Conservation (phyloP, 148 eudicot species). For the Heliamphora exappendiculata region DNA sequence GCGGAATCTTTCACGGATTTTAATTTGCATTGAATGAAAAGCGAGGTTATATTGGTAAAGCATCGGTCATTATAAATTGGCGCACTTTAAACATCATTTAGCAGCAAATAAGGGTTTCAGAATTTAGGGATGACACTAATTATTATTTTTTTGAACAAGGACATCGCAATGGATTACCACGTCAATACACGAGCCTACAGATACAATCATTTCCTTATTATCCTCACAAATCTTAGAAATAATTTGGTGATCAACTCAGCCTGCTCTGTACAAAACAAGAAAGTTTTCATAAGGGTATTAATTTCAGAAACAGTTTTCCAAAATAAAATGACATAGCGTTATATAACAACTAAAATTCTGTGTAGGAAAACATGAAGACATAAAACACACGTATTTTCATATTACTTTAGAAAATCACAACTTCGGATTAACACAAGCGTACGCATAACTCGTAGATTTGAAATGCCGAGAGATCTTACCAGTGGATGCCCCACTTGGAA, state of each 20-base stretch:
- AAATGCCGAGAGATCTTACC: conserved; percentile 37
- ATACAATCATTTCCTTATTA: neutral
- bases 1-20: neutral
- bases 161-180: neutral
- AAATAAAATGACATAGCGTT: neutral
- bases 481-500: conserved; percentile 99
- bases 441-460: neutral
- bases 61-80: neutral
- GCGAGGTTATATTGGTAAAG: neutral
- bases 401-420: neutral
- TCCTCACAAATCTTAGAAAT: neutral
- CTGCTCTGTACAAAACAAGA: neutral
- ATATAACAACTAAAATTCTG: neutral
- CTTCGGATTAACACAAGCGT: no score
- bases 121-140: neutral
- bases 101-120: neutral
- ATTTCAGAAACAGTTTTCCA: neutral
- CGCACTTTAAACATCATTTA: neutral
- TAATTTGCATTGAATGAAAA: neutral
- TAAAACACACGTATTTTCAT: neutral
- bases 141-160: neutral
- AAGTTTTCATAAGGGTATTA: neutral
- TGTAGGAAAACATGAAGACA: neutral
- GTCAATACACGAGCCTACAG: neutral
- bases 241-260: neutral